Evolutionary conservation across 78 protist species (phyloP).

Genomic region (Dictyostelium intermedium): DNA sequence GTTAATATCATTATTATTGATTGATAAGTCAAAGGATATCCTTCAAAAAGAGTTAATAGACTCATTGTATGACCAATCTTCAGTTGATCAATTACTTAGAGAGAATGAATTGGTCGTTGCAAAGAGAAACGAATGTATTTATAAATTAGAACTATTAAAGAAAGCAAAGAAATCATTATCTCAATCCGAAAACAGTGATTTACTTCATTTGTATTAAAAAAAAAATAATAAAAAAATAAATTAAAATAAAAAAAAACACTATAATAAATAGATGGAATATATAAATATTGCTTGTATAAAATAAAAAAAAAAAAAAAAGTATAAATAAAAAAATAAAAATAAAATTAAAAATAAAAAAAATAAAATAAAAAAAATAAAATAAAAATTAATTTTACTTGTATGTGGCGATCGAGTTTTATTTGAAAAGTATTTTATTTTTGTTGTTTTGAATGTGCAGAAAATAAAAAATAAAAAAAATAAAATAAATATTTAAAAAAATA

Average conservation of each 20-base stretch:
- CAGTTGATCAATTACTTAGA: constrained; percentile 82
- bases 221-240: neutral
- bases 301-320: neutral
- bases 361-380: too few relatives aligned
- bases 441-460: too few relatives aligned
- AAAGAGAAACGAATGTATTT: constrained; percentile 71
- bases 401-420: too few relatives aligned
- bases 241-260: too few relatives aligned
- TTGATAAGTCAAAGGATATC: constrained; percentile 80
- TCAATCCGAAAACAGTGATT: constrained; percentile 6
- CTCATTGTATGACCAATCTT: constrained; percentile 81
- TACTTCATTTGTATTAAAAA: constrained; percentile 44
- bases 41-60: constrained; percentile 85
- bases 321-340: too few relatives aligned
- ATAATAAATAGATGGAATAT: too few relatives aligned
- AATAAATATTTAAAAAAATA: too few relatives aligned
- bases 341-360: too few relatives aligned
- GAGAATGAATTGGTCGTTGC: constrained; percentile 71
- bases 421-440: too few relatives aligned
- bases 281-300: neutral
- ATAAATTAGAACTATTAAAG: constrained; percentile 72
- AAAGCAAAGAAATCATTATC: constrained; percentile 77
- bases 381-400: too few relatives aligned
- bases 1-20: constrained; percentile 86
- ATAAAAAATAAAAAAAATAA: too few relatives aligned